These are phyloP conservation scores for Cunninghamia lanceolata DNA, from an alignment of 75 land plant genomes.

Conservation along the genomic window DNA sequence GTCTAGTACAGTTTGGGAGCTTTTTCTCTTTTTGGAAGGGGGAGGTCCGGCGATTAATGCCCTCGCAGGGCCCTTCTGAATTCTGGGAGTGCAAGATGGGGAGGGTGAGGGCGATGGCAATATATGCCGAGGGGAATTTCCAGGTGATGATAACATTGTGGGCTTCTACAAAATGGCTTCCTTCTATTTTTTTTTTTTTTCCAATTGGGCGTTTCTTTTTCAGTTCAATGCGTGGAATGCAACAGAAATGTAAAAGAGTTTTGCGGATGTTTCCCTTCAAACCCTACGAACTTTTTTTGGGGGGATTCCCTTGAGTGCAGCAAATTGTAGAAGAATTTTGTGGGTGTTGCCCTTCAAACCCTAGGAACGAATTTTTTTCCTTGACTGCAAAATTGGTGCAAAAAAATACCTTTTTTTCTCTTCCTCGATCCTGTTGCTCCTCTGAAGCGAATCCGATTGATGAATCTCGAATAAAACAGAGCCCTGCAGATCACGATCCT, in stretches of 20 bases:
- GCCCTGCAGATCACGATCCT: background rate
- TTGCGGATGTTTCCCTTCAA: background rate
- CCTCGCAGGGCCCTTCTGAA: slow-evolving; percentile 6
- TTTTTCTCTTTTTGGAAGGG: slow-evolving; percentile 31
- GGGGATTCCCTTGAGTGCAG: background rate
- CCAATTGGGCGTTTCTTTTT: background rate
- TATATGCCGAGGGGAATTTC: slow-evolving; percentile 88
- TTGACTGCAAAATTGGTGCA: background rate
- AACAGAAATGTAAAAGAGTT: background rate
- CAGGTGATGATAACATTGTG: slow-evolving; percentile 68
- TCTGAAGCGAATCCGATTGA: background rate
- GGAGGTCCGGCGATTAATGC: slow-evolving; percentile 17
- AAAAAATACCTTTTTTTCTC: background rate
- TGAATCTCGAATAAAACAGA: background rate
- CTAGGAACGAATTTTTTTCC: background rate
- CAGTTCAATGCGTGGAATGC: background rate
- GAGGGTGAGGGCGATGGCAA: slow-evolving; percentile 45
- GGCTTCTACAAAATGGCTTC: background rate
- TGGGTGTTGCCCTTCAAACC: background rate
- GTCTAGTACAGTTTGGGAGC: slow-evolving; percentile 35
- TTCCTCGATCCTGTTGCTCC: background rate
- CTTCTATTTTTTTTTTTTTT: too few species aligned
- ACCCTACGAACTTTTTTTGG: background rate
- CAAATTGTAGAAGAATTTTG: background rate
- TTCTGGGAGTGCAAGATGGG: slow-evolving; percentile 10